Conservation (phyloP, 495 filamentous ascomycete species). For the Podospora fimiseda region DNA sequence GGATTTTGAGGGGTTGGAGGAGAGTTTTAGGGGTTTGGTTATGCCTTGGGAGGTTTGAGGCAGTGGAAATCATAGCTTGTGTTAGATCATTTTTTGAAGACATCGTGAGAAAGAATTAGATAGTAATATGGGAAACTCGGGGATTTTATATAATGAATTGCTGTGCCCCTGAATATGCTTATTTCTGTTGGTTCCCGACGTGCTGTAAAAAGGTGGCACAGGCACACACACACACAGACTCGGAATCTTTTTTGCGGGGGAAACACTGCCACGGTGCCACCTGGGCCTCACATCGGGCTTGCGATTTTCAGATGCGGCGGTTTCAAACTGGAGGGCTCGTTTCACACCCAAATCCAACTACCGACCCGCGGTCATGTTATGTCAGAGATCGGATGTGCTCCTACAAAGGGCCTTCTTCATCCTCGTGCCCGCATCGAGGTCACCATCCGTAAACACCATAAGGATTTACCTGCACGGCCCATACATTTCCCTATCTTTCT, state of each 20-base stretch:
- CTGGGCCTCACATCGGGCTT: neutral
- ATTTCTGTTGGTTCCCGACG: no score
- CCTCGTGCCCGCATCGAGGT: neutral
- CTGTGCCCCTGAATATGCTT: no score
- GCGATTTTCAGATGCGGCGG: slow-evolving; percentile 7
- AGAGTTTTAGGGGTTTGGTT: slow-evolving; percentile 10
- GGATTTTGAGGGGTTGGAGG: neutral
- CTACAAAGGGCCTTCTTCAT: neutral
- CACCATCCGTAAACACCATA: no score
- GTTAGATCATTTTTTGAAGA: no score
- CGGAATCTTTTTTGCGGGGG: neutral
- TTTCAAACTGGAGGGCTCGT: slow-evolving; percentile 7
- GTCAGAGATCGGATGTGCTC: neutral
- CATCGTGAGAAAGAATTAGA: no score
- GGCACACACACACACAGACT: no score
- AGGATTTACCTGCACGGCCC: no score
- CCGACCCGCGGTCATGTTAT: neutral
- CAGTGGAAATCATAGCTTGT: no score
- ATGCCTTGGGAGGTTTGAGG: no score
- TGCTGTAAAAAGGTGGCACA: no score
- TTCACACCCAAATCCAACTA: neutral
- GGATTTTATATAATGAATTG: no score
- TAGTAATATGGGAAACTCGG: no score
- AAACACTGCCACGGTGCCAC: neutral
- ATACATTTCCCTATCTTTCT: neutral